Conservation (phyloP, 805 yeast species). For the Candida takata region DNA sequence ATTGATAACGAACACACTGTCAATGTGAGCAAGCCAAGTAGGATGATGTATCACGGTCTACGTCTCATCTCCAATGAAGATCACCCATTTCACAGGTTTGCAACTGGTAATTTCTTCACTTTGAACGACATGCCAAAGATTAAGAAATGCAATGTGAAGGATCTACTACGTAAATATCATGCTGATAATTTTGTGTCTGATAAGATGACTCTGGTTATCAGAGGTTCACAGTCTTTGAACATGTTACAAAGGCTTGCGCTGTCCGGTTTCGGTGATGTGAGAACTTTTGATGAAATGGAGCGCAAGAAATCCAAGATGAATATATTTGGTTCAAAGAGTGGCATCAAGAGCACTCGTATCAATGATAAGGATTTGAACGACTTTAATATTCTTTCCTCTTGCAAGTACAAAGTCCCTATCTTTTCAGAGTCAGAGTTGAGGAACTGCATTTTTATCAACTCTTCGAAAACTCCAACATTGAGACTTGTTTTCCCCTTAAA, state of each 20-base stretch:
- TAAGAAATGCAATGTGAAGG: slow-evolving; percentile 30
- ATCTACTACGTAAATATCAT: slow-evolving; percentile 34
- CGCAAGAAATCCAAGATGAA: slow-evolving; percentile 9
- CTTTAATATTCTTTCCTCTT: slow-evolving; percentile 13
- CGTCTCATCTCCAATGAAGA: slow-evolving; percentile 38
- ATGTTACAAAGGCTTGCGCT: slow-evolving; percentile 45
- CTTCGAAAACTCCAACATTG: slow-evolving; percentile 28
- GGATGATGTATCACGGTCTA: slow-evolving; percentile 52
- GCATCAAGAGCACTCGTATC: neutral
- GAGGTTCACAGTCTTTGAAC: slow-evolving; percentile 62
- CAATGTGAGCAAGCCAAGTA: slow-evolving; percentile 38
- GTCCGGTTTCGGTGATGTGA: slow-evolving; percentile 34
- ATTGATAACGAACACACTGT: slow-evolving; percentile 60
- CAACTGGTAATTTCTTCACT: slow-evolving; percentile 58
- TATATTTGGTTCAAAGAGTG: slow-evolving; percentile 3
- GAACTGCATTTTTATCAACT: slow-evolving; percentile 33
- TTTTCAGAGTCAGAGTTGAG: slow-evolving; percentile 20
- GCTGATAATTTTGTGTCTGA: slow-evolving; percentile 34
- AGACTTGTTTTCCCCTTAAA: slow-evolving; percentile 42
- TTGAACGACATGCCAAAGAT: slow-evolving; percentile 30
- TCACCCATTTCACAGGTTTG: slow-evolving; percentile 55
- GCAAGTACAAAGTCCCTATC: slow-evolving; percentile 14
- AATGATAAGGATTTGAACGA: slow-evolving; percentile 6
- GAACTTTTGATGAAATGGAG: slow-evolving; percentile 1
- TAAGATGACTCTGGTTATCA: slow-evolving; percentile 51